Conservation (phyloP, 768 basidiomycete species). For the Leccinum subgranulosum region DNA sequence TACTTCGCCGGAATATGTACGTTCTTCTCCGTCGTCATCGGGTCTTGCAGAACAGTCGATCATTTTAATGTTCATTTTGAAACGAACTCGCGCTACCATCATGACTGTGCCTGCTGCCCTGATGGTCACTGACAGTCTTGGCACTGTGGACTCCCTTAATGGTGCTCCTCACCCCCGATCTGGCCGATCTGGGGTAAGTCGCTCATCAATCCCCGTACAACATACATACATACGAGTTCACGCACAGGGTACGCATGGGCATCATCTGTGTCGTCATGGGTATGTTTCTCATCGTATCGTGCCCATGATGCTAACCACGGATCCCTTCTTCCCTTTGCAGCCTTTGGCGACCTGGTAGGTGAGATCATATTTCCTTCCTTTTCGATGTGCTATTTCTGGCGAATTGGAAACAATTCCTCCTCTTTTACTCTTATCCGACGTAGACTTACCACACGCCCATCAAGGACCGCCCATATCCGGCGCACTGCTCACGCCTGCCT, state of each 20-base stretch:
- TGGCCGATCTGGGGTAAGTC: conserved; percentile 51
- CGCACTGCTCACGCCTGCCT: conserved; percentile 47
- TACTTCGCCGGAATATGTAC: conserved; percentile 49
- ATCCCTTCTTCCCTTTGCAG: conserved; percentile 8
- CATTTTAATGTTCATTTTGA: neutral
- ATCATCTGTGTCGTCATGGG: conserved; percentile 48
- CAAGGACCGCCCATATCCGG: conserved; percentile 56
- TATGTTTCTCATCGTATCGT: conserved; percentile 12
- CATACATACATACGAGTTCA: neutral
- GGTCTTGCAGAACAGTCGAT: neutral
- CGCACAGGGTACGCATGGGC: conserved; percentile 41
- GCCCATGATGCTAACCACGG: no score
- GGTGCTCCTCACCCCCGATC: conserved; percentile 41
- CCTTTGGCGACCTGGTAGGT: conserved; percentile 24
- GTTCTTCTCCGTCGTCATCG: conserved; percentile 3
- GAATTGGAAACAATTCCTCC: neutral
- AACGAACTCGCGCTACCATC: neutral
- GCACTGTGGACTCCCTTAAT: conserved; percentile 43
- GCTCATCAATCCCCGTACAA: neutral
- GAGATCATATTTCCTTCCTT: neutral
- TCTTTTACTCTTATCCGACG: neutral
- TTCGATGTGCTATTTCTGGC: neutral
- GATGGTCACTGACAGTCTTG: conserved; percentile 30
- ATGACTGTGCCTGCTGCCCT: neutral
- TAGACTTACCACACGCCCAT: neutral